A percentile compares a stretch with the other conserved stretches of the same genome.
Evolutionary conservation across 2,329 filamentous ascomycete genomes (phyloP).

Genomic region (Aspergillus tamarii): DNA sequence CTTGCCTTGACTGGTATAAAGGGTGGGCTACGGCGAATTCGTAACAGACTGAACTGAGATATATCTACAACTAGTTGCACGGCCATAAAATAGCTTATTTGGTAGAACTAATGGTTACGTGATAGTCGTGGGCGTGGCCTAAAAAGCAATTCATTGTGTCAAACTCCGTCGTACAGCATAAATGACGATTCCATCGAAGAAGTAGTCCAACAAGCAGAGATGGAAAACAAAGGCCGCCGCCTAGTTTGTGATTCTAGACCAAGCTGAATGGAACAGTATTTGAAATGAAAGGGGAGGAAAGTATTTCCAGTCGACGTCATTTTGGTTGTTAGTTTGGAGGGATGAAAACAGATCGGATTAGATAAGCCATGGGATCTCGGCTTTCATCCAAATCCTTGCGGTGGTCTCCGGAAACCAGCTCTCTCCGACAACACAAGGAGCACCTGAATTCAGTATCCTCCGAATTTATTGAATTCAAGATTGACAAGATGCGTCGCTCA

Average conservation of each 20-base stretch:
- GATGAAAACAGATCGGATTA: constrained; percentile 25
- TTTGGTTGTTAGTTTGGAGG: neutral
- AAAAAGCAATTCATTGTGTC: neutral
- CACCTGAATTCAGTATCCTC: constrained; percentile 11
- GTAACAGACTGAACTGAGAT: constrained; percentile 11
- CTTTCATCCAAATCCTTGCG: constrained; percentile 20
- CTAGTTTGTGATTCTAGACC: neutral
- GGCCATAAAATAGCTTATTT: neutral
- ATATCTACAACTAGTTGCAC: neutral
- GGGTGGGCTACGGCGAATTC: constrained; percentile 67
- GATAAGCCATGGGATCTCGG: constrained; percentile 28
- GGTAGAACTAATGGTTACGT: neutral
- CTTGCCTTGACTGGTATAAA: constrained; percentile 85
- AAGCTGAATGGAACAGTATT: neutral
- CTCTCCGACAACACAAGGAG: constrained; percentile 14
- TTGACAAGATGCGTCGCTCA: constrained; percentile 43
- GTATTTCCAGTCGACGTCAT: neutral
- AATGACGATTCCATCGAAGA: neutral
- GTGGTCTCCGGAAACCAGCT: constrained; percentile 18
- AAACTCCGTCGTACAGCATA: neutral
- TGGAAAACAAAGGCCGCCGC: neutral
- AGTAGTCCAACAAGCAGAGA: neutral
- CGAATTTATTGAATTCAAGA: constrained; percentile 1
- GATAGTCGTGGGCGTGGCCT: neutral
- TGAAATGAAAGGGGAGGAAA: too few species aligned